phyloP scores from a whole-genome alignment of 371 early-diverging fungal species.

The Syncephalastrum contaminatum region DNA sequence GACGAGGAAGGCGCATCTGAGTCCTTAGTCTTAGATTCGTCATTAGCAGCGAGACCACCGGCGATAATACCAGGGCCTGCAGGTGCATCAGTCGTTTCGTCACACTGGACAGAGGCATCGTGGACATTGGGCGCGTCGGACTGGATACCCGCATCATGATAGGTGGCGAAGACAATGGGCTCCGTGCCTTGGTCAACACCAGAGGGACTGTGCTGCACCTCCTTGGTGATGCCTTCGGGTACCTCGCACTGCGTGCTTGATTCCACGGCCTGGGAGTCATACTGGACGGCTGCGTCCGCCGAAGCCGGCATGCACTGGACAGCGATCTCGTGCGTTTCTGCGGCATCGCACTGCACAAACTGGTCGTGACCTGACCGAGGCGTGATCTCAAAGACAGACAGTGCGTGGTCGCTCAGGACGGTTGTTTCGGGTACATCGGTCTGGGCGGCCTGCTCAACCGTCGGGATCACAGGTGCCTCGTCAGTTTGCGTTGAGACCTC shows the following conservation, averaged over 20 bases:
- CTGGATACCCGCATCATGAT: slow-evolving; percentile 7
- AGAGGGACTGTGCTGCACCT: not conserved
- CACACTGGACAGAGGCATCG: slow-evolving; percentile 10
- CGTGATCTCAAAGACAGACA: slow-evolving; percentile 1
- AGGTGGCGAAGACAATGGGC: not conserved
- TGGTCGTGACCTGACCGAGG: slow-evolving; percentile 9
- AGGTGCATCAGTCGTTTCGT: not conserved
- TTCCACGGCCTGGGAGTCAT: slow-evolving; percentile 1
- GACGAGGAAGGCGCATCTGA: not conserved
- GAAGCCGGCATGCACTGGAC: slow-evolving; percentile 1
- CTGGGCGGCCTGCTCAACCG: slow-evolving; percentile 12
- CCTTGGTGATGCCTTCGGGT: slow-evolving; percentile 14
- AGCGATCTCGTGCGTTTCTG: slow-evolving; percentile 9
- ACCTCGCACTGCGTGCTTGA: too few species aligned
- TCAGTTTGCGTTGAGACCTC: not conserved
- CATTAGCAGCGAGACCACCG: too few species aligned
- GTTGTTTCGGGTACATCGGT: slow-evolving; percentile 7
- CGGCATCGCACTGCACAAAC: slow-evolving; percentile 7
- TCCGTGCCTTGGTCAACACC: slow-evolving; percentile 1
- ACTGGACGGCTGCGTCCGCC: slow-evolving; percentile 3
- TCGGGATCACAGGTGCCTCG: not conserved
- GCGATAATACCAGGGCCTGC: too few species aligned
- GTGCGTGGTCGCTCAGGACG: not conserved
- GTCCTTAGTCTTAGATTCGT: not conserved
- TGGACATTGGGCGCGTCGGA: slow-evolving; percentile 5